Evolutionary conservation across 2,329 filamentous ascomycete genomes (phyloP), one percentile per base, ranked within the genome.

Genomic region (Neopestalotiopsis sp.): DNA sequence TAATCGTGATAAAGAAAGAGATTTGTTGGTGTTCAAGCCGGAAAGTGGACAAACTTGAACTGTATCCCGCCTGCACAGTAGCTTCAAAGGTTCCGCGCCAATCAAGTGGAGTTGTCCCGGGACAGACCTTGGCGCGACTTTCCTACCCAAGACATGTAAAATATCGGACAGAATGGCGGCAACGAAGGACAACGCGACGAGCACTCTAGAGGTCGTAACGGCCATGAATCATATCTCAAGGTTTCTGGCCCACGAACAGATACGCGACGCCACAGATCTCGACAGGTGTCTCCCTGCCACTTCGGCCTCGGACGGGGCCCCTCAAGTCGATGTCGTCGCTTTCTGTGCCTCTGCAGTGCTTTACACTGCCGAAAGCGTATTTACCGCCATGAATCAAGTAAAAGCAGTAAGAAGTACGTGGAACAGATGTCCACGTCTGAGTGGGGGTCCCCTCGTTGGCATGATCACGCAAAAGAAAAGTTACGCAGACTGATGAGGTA

Each of bases 271-370:
- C 13, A 17, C 57, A 2, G 28, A 32, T 34, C 30, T 34, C n/a
- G 30, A 59, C 57, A 14, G 13, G 24, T 59, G 20, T 24, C 57
- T 59, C 24, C 10, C 6, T n/a, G n/a, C 57, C 28, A 38, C 34
- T 7, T 38, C 34, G 34, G 30, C 30, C 13, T 59, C 57, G 4
- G 20, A n/a, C 20, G n/a, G 45, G 6, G 12, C n/a, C 30, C 13
- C 57, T 59, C 10, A 30, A 24, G 30, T 34, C 30, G 57, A 59
- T 59, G 57, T 59, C 57, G 34, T 59, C 10, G 24, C 17, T 9
- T 59, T 59, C 7, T 59, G 57, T 59, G 57, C 57, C 24, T 59
- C 57, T 30, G 57, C 57, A 12, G 28, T 34, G 9, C 57, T 59
- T 14, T n/a, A 34, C 17, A 59, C 57, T 32, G 57, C 57, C 24